Base-by-base conservation (phyloP, 345 rosid genomes). In the Hibiscus mutabilis region DNA sequence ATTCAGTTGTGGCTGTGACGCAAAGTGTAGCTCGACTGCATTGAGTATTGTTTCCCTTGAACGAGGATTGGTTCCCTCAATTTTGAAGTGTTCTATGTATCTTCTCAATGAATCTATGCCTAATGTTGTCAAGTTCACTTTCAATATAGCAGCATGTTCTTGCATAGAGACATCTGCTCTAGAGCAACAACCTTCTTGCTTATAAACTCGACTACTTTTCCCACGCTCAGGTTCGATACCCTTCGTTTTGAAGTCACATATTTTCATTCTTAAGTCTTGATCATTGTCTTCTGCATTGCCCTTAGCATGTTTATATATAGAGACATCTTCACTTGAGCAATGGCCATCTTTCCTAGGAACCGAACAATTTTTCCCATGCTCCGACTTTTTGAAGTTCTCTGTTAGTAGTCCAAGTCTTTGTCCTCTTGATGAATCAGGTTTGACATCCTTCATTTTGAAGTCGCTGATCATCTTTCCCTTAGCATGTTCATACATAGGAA, bases 71-170 rank as follows among this genome's bases (percentile, higher is more conserved):
- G 82, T 70, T 59, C 77, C 83, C 24, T 18, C 75, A 35, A 88
- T 78, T 63, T 83, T 78, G 84, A 52, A 88, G 69, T 81, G 81
- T 29, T 66, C 76, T 84, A 86, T 81, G 71, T 88, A 88, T 85
- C 84, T 86, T 78, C 80, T 33, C 66, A 86, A 72, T 0, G 88
- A 73, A 33, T 79, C 76, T n/a, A 84, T 84, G 53, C 80, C 80
- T 2, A 90, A 79, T 63, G 69, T 81, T 16, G 76, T 82, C 70
- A 90, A 60, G 59, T 60, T 57, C 53, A 21, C 2, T 21, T 46
- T 46, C 51, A 12, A 46, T 46, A 10, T 15, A 12, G 44, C 44
- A 33, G 46, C 24, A 31, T 61, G 44, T n/a, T 33, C 14, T 2
- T 29, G 4, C 40, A 27, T 5, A 25, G 37, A 15, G 37, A 22